Conservation (phyloP, 345 rosid genomes). For the rapeseed (Brassica napus) region Da-Ae NC_063450.1:14975501-14976000, state of each 20-base stretch:
- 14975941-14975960: not conserved
- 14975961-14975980: not conserved
- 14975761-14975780: not conserved
- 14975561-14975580: not conserved
- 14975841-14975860: not conserved
- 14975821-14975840: not conserved
- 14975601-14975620: not conserved
- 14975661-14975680: not conserved
- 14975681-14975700: not conserved
- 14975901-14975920: not conserved
- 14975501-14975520: not conserved
- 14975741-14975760: not conserved
- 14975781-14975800: not conserved
- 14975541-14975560: not conserved
- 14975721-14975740: not conserved
- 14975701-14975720: not conserved
- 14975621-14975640: not conserved
- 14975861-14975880: not conserved
- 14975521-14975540: not conserved
- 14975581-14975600: not conserved
- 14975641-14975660: not conserved
- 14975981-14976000: not conserved
- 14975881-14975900: not conserved
- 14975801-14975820: not conserved
- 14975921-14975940: not conserved